Percentiles rank a stretch among this genome's conserved stretches.
Conservation (phyloP, 2,329 filamentous ascomycete species). For the Ceratocystis eucalypticola region DNA sequence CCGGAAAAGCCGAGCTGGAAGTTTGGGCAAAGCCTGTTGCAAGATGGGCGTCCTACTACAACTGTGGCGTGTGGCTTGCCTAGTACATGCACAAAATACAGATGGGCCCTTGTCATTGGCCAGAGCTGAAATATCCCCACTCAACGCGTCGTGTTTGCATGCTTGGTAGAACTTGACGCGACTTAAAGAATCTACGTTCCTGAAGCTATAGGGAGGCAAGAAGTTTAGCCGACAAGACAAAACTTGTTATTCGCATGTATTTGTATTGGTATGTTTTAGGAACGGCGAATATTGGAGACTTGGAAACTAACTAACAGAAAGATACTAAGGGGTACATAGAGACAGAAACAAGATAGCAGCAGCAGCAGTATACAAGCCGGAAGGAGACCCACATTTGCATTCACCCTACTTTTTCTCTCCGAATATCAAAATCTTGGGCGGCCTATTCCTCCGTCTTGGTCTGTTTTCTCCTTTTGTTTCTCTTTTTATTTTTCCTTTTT, state of each 20-base stretch:
- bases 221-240: background rate
- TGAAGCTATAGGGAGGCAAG: background rate
- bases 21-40: no score
- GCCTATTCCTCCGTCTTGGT: background rate
- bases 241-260: background rate
- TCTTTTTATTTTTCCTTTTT: background rate
- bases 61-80: no score
- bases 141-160: background rate
- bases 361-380: no score
- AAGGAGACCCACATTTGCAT: no score
- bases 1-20: background rate
- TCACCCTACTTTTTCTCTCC: background rate
- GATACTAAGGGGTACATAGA: background rate
- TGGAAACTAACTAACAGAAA: background rate
- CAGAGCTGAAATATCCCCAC: background rate
- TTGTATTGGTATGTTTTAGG: background rate
- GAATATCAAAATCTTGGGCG: no score
- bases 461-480: background rate
- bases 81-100: no score
- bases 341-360: no score
- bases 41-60: no score
- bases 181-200: background rate
- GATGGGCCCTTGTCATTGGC: background rate
- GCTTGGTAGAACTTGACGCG: conserved; percentile 1
- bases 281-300: background rate